Conservation (phyloP, 305 asterid species). For the Fraxinus greggii region DNA sequence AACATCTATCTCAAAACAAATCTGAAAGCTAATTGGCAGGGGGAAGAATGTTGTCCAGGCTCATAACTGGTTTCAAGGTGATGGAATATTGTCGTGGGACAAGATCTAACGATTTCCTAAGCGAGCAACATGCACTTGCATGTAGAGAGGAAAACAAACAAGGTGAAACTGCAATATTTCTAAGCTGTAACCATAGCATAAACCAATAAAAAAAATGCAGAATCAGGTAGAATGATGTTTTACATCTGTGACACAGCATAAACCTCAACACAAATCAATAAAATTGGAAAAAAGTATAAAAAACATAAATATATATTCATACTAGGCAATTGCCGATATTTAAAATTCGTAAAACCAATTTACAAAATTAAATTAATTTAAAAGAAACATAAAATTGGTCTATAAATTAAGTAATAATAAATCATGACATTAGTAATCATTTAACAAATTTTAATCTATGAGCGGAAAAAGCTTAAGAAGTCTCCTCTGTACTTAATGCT, state of each 20-base stretch:
- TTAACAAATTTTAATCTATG: neutral
- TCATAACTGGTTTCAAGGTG: neutral
- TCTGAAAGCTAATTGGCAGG: neutral
- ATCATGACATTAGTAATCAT: neutral
- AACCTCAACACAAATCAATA: neutral
- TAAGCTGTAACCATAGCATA: neutral
- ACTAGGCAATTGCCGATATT: neutral
- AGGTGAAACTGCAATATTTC: neutral
- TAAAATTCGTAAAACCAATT: neutral
- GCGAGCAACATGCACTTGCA: neutral
- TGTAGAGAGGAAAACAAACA: neutral
- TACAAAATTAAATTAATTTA: neutral
- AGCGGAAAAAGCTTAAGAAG: neutral
- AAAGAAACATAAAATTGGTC: neutral
- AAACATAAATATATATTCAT: neutral
- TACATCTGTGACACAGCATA: neutral
- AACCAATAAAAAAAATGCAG: neutral
- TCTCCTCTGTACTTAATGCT: neutral
- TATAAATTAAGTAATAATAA: neutral
- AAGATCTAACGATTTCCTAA: neutral
- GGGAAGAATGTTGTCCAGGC: neutral
- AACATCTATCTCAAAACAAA: neutral
- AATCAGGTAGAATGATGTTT: neutral
- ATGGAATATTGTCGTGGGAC: neutral
- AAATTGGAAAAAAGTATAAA: neutral